Evolutionary conservation across 306 rosid genomes (phyloP).

Genomic region (Datisca glomerata): DNA sequence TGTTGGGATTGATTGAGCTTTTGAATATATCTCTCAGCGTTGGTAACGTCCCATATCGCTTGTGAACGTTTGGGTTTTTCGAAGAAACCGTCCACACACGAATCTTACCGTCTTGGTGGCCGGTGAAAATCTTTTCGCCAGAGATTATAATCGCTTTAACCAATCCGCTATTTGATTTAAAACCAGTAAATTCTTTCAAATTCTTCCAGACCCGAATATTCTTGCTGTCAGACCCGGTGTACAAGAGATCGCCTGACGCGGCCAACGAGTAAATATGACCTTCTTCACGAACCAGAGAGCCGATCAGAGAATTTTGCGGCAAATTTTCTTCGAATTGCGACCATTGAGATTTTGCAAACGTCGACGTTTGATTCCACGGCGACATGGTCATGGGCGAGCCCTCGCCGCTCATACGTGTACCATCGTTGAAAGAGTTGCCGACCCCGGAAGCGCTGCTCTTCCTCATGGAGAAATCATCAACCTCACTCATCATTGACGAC

Average conservation of each 20-base stretch:
- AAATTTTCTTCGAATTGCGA: slow-evolving; percentile 11
- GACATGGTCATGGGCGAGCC: slow-evolving; percentile 75
- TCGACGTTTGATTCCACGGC: slow-evolving; percentile 51
- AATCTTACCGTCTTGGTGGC: slow-evolving; percentile 87
- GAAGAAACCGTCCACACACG: slow-evolving; percentile 71
- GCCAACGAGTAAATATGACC: slow-evolving; percentile 91
- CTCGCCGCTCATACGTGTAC: slow-evolving; percentile 34
- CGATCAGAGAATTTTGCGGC: slow-evolving; percentile 28
- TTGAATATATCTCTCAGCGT: slow-evolving; percentile 79
- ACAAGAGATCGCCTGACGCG: slow-evolving; percentile 46
- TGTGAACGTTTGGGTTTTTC: slow-evolving; percentile 42
- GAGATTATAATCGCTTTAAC: slow-evolving; percentile 74
- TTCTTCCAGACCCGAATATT: slow-evolving; percentile 94
- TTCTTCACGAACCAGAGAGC: slow-evolving; percentile 65
- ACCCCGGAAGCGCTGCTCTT: slow-evolving; percentile 12
- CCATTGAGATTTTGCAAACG: slow-evolving; percentile 30
- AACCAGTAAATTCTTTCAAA: slow-evolving; percentile 57
- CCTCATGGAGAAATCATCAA: slow-evolving; percentile 5
- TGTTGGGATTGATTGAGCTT: slow-evolving; percentile 67
- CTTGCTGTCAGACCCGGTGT: slow-evolving; percentile 93
- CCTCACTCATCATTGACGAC: background rate
- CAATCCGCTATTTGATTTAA: slow-evolving; percentile 80
- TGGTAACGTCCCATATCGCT: slow-evolving; percentile 80
- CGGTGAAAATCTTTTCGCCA: slow-evolving; percentile 60
- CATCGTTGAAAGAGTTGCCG: slow-evolving; percentile 2